These are phyloP conservation scores for Magnusiomyces tetraspermus DNA, from an alignment of 1,139 yeast species.

Conservation along the genomic window DNA sequence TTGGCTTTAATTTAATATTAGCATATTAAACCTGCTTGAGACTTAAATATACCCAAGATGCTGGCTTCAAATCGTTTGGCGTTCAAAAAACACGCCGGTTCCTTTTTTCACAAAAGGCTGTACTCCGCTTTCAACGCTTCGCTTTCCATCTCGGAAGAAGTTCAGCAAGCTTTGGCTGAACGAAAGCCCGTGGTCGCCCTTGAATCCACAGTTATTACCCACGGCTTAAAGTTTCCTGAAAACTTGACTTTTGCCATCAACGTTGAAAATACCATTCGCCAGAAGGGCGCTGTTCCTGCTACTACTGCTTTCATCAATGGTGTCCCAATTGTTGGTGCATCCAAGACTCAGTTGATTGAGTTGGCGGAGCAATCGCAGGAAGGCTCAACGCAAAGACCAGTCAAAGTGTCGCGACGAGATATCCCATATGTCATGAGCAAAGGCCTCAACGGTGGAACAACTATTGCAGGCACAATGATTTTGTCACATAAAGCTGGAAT, in stretches of 20 bases:
- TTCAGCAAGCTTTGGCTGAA: constrained; percentile 48
- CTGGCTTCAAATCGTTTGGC: not conserved
- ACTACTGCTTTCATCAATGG: constrained; percentile 76
- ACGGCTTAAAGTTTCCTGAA: constrained; percentile 77
- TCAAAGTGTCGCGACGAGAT: constrained; percentile 74
- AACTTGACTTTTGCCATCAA: constrained; percentile 62
- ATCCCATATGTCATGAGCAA: constrained; percentile 64
- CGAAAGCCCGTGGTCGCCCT: constrained; percentile 63
- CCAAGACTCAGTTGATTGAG: constrained; percentile 38
- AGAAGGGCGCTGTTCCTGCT: constrained; percentile 70
- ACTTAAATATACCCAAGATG: no score
- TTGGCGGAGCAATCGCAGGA: constrained; percentile 37
- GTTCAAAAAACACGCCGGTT: not conserved
- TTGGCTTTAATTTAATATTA: no score
- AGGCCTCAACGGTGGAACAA: constrained; percentile 69
- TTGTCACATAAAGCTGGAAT: constrained; percentile 68
- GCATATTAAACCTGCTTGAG: no score
- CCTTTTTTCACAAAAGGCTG: not conserved
- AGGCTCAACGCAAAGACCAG: constrained; percentile 26
- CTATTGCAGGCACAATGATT: constrained; percentile 85
- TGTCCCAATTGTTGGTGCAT: constrained; percentile 58
- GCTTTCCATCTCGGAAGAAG: constrained; percentile 44
- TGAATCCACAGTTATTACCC: constrained; percentile 83
- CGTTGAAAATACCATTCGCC: constrained; percentile 56
- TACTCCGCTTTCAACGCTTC: not conserved